phyloP scores from a whole-genome alignment of 2,329 filamentous ascomycete genomes.

The Aspergillus ochraceus region DNA sequence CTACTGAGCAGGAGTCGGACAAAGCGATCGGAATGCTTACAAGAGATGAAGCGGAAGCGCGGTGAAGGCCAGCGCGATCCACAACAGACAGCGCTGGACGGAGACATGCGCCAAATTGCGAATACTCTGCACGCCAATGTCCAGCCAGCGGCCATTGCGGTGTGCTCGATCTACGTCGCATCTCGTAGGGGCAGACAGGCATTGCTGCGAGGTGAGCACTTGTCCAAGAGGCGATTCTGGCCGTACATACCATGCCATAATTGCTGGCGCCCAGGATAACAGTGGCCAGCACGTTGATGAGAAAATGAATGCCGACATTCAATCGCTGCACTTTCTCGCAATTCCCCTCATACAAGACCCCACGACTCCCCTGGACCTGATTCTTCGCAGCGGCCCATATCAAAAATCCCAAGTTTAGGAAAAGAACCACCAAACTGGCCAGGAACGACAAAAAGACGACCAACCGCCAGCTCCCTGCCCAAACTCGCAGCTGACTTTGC shows the following conservation, averaged over 20 bases:
- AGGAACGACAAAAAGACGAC: not conserved
- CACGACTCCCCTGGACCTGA: not conserved
- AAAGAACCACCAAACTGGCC: not conserved
- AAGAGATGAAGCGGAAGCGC: constrained; percentile 4
- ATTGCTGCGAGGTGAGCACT: constrained; percentile 21
- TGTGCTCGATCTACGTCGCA: constrained; percentile 34
- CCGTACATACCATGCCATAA: constrained; percentile 29
- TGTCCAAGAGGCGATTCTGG: not conserved
- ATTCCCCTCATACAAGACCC: not conserved
- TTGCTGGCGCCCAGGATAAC: constrained; percentile 33
- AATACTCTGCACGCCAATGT: constrained; percentile 30
- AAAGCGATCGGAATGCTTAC: not conserved
- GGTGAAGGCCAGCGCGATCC: constrained; percentile 3
- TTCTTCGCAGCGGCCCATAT: not conserved
- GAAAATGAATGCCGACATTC: constrained; percentile 26
- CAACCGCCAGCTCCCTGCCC: not conserved
- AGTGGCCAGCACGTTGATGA: constrained; percentile 38
- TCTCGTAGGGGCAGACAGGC: constrained; percentile 30
- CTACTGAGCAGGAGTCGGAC: not conserved
- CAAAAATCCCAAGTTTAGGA: not conserved
- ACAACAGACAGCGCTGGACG: constrained; percentile 6
- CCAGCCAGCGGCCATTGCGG: constrained; percentile 27
- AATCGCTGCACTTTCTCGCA: not conserved
- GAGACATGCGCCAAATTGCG: constrained; percentile 23
- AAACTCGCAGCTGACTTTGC: not conserved